Percentiles rank a stretch among this genome's conserved stretches.
Evolutionary conservation across 1,139 yeast species (phyloP).

Genomic region (Saccharomycopsis crataegensis): DNA sequence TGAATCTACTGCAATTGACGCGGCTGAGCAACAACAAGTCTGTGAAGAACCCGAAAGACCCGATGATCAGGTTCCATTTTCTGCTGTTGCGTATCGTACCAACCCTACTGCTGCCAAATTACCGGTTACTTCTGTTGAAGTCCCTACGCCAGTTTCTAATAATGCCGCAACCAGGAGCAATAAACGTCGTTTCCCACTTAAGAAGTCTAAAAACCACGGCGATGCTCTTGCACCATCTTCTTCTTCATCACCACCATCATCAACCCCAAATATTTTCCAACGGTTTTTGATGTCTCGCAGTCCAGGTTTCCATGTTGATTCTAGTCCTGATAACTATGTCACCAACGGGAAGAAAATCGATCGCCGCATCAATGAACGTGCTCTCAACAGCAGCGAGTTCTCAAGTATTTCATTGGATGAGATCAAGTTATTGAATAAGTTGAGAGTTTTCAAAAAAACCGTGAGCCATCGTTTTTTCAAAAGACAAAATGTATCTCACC

Average conservation of each 20-base stretch:
- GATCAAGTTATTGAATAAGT: constrained; percentile 15
- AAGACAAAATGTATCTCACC: no score
- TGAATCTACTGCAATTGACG: neutral
- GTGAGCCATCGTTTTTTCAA: no score
- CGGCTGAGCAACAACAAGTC: neutral
- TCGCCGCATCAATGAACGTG: neutral
- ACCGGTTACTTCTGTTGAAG: neutral
- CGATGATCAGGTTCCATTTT: constrained; percentile 1
- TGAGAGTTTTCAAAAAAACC: constrained; percentile 13
- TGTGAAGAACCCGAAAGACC: neutral
- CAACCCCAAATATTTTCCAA: no score
- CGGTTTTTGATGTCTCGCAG: no score
- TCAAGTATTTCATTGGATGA: constrained; percentile 12
- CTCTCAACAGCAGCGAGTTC: neutral
- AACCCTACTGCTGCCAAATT: neutral
- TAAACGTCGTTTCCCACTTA: neutral
- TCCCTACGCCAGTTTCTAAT: neutral
- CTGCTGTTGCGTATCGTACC: constrained; percentile 15
- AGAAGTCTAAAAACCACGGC: neutral
- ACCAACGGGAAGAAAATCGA: constrained; percentile 18
- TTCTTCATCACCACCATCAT: neutral
- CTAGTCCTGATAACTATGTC: constrained; percentile 3
- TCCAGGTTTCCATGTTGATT: no score
- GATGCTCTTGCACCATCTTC: neutral
- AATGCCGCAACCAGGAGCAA: neutral